A percentile compares a stretch with the other conserved stretches of the same genome.
Evolutionary conservation across 2,329 filamentous ascomycete species (phyloP).

Genomic region (Fusarium buxicola): DNA sequence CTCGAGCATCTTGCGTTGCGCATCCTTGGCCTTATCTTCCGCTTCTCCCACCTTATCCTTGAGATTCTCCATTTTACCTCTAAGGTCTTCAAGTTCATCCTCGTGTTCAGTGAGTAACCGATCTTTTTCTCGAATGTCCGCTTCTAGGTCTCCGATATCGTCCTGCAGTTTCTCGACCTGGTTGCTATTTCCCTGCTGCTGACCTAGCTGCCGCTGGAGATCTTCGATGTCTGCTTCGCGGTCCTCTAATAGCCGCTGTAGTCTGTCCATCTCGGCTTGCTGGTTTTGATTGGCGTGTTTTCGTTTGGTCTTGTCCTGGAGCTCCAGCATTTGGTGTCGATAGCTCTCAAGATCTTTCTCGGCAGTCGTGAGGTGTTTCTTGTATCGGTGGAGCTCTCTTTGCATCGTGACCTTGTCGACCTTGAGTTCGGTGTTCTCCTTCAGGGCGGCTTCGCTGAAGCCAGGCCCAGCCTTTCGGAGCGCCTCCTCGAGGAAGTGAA

Average conservation of each 20-base stretch:
- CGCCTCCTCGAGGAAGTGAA: constrained; percentile 94
- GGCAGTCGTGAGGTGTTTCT: constrained; percentile 83
- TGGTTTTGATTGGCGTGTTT: constrained; percentile 79
- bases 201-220: constrained; percentile 69
- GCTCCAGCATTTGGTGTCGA: constrained; percentile 81
- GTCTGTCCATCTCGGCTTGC: constrained; percentile 67
- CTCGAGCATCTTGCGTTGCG: constrained; percentile 62
- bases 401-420: constrained; percentile 92
- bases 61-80: constrained; percentile 68
- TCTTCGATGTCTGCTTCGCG: constrained; percentile 71
- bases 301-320: constrained; percentile 83
- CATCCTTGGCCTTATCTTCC: constrained; percentile 69
- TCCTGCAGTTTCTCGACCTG: constrained; percentile 76
- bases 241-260: constrained; percentile 68
- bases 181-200: constrained; percentile 66
- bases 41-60: constrained; percentile 64
- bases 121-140: constrained; percentile 80
- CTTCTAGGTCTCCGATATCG: constrained; percentile 80
- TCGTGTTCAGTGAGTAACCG: constrained; percentile 78
- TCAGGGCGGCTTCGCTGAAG: constrained; percentile 87
- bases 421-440: constrained; percentile 96
- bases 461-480: constrained; percentile 88
- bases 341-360: constrained; percentile 90
- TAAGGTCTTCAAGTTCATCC: constrained; percentile 77
- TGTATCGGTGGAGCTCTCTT: constrained; percentile 85